Percentiles rank a stretch among this genome's conserved stretches.
Evolutionary conservation across 257 asterid species (phyloP).

Genomic region (Nicotiana tomentosiformis): DNA sequence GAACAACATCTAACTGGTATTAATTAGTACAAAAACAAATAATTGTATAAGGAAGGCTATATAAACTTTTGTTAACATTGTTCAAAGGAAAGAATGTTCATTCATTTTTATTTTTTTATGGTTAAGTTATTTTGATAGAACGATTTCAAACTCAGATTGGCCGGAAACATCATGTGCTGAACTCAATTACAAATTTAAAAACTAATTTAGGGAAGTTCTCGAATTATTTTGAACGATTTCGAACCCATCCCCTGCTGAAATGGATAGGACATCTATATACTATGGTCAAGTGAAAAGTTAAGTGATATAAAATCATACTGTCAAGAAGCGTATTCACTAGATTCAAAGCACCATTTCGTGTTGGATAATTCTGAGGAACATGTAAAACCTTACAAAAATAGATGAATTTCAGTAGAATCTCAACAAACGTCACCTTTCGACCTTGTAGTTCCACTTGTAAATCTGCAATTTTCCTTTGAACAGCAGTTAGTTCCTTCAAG

Average conservation of each 20-base stretch:
- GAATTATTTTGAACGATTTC: background rate
- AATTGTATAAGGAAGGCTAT: background rate
- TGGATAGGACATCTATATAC: background rate
- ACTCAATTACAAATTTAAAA: background rate
- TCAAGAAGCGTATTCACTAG: background rate
- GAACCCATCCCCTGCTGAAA: background rate
- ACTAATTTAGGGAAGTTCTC: background rate
- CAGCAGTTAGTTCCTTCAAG: constrained; percentile 79
- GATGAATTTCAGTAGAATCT: constrained; percentile 5
- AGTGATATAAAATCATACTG: background rate
- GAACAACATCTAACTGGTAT: background rate
- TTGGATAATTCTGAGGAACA: background rate
- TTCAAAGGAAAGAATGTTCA: background rate
- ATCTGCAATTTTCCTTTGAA: constrained; percentile 88
- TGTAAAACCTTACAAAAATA: no score
- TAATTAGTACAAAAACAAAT: background rate
- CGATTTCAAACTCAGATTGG: background rate
- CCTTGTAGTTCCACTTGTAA: constrained; percentile 99
- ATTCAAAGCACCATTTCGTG: background rate
- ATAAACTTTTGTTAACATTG: background rate
- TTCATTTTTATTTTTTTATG: no score
- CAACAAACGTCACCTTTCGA: constrained; percentile 56
- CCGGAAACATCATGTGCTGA: background rate
- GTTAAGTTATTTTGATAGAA: background rate
- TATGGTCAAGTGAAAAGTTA: background rate